Percentiles rank a stretch among this genome's conserved stretches.
Evolutionary conservation across 306 rosid species (phyloP).

Genomic region (Urtica urens): DNA sequence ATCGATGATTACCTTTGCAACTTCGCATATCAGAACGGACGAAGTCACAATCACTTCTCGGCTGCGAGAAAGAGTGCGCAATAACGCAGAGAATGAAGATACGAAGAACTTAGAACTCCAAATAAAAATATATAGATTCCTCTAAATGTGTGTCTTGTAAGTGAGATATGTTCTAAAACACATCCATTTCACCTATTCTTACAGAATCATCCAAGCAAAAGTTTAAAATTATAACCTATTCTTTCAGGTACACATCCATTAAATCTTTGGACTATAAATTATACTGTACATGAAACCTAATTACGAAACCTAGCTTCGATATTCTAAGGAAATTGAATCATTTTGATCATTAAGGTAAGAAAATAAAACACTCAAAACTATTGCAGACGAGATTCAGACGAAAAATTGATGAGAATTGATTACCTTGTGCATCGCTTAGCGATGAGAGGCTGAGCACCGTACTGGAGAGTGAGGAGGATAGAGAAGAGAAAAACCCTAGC

Average conservation of each 20-base stretch:
- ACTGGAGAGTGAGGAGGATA: slow-evolving; percentile 70
- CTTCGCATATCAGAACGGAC: slow-evolving; percentile 75
- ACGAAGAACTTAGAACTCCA: neutral
- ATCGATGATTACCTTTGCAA: slow-evolving; percentile 57
- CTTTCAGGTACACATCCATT: too few species aligned
- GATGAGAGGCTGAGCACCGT: slow-evolving; percentile 94
- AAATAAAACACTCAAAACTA: too few species aligned
- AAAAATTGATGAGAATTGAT: slow-evolving; percentile 1
- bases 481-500: slow-evolving; percentile 52
- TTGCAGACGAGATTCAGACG: too few species aligned
- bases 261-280: too few species aligned
- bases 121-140: too few species aligned
- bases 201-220: too few species aligned
- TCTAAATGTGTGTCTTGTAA: too few species aligned
- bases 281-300: too few species aligned
- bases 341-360: too few species aligned
- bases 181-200: too few species aligned
- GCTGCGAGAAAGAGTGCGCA: slow-evolving; percentile 28
- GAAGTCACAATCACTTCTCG: slow-evolving; percentile 91
- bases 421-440: slow-evolving; percentile 79
- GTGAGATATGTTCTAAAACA: neutral
- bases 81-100: neutral
- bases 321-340: neutral
- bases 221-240: too few species aligned
- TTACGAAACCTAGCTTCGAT: neutral